phyloP scores from a whole-genome alignment of 352 stramenopile genomes.

The Globisporangium irregulare region DNA sequence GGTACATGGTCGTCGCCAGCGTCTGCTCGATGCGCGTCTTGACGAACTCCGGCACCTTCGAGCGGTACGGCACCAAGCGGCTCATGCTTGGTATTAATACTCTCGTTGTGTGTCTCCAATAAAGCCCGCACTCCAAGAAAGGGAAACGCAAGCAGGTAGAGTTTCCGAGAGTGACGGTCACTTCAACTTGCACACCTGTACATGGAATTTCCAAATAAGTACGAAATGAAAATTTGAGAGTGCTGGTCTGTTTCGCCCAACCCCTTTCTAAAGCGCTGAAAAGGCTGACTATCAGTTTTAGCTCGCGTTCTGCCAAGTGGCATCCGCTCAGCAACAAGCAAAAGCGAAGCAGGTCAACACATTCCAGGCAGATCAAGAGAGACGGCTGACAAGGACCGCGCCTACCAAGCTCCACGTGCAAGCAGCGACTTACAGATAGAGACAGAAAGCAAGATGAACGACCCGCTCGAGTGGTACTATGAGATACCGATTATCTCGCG shows the following conservation, averaged over 20 bases:
- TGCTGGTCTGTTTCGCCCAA: not conserved
- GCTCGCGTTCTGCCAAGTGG: slow-evolving; percentile 14
- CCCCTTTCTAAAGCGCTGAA: not conserved
- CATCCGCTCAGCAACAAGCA: slow-evolving; percentile 12
- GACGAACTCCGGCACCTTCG: slow-evolving; percentile 48
- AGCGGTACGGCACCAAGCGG: slow-evolving; percentile 58
- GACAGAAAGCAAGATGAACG: slow-evolving; percentile 61
- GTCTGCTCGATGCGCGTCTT: slow-evolving; percentile 64
- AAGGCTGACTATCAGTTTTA: slow-evolving; percentile 2
- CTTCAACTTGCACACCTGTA: slow-evolving; percentile 23
- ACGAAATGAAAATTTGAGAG: not conserved
- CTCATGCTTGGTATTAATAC: slow-evolving; percentile 34
- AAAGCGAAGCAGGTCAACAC: not conserved
- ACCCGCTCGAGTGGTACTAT: slow-evolving; percentile 95
- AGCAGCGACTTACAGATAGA: slow-evolving; percentile 6
- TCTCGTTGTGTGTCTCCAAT: not conserved
- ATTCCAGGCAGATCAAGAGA: not conserved
- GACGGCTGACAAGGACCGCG: not conserved
- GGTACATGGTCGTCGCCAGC: slow-evolving; percentile 67
- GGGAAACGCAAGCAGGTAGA: not conserved
- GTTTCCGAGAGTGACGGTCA: slow-evolving; percentile 20
- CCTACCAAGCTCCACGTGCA: not conserved
- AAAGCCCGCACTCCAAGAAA: not conserved
- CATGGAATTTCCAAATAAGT: not conserved
- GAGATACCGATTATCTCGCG: slow-evolving; percentile 98